Evolutionary conservation across 805 yeast species (phyloP).

Genomic region (Cyberlindnera euphorbiae): DNA sequence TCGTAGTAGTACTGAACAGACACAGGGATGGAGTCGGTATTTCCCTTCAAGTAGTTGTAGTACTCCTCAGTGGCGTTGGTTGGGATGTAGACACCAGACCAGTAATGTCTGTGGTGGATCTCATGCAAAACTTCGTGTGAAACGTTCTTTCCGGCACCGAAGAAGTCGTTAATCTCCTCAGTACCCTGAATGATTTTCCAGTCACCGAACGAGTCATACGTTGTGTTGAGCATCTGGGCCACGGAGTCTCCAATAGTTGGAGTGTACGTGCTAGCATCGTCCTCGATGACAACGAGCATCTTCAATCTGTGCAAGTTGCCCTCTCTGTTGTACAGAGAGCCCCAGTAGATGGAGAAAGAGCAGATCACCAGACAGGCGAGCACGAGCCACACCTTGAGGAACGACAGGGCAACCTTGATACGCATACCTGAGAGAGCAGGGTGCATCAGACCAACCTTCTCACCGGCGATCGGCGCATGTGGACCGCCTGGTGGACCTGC

Average conservation of each 20-base stretch:
- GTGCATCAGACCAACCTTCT: conserved; percentile 17
- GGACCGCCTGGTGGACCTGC: conserved; percentile 3
- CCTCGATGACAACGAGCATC: conserved; percentile 32
- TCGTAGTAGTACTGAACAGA: conserved; percentile 46
- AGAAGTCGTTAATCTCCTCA: conserved; percentile 22
- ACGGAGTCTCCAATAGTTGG: conserved; percentile 27
- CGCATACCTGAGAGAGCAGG: conserved; percentile 13
- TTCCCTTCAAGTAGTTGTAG: conserved; percentile 5
- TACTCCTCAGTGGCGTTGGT: conserved; percentile 29
- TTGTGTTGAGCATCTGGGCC: conserved; percentile 1
- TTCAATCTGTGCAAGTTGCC: conserved; percentile 23
- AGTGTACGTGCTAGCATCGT: conserved; percentile 19
- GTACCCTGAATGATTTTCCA: conserved; percentile 28
- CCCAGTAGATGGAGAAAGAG: conserved; percentile 34
- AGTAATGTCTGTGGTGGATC: conserved; percentile 52
- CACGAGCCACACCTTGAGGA: conserved; percentile 15
- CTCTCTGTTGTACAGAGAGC: conserved; percentile 29
- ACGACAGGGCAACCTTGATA: conserved; percentile 7
- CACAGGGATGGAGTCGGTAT: conserved; percentile 30
- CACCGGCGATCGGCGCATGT: conserved; percentile 3
- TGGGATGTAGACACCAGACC: conserved; percentile 57
- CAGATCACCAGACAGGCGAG: conserved; percentile 35
- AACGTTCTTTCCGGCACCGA: conserved; percentile 20
- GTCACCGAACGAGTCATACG: conserved; percentile 32
- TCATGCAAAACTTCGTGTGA: conserved; percentile 36